phyloP scores from a whole-genome alignment of 352 stramenopile genomes.

The Globisporangium spinosum region DNA sequence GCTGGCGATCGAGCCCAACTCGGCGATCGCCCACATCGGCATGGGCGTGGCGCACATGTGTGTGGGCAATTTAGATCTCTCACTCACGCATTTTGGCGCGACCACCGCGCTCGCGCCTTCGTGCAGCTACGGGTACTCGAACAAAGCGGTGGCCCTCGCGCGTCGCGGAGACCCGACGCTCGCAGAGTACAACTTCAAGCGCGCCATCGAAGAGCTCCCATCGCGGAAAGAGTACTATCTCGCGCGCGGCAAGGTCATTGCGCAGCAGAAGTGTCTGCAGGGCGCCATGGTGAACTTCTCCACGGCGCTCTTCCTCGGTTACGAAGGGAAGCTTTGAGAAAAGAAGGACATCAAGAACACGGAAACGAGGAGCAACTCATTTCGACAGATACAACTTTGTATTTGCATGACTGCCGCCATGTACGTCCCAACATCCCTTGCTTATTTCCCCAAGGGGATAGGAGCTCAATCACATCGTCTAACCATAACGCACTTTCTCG shows the following conservation, averaged over 20 bases:
- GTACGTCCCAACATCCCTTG: neutral
- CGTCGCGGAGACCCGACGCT: slow-evolving; percentile 32
- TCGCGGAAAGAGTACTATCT: slow-evolving; percentile 71
- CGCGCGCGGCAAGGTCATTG: slow-evolving; percentile 59
- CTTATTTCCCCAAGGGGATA: neutral
- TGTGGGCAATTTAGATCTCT: slow-evolving; percentile 24
- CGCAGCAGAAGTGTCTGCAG: slow-evolving; percentile 67
- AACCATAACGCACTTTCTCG: slow-evolving; percentile 55
- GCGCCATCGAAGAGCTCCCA: slow-evolving; percentile 64
- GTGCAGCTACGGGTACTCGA: slow-evolving; percentile 67
- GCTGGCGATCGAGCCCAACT: slow-evolving; percentile 43
- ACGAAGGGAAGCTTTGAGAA: slow-evolving; percentile 63
- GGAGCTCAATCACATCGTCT: slow-evolving; percentile 7
- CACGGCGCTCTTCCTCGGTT: slow-evolving; percentile 64
- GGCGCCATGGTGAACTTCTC: slow-evolving; percentile 83
- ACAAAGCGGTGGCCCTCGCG: slow-evolving; percentile 55
- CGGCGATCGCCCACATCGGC: slow-evolving; percentile 62
- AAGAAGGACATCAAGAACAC: neutral
- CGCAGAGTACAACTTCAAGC: slow-evolving; percentile 53
- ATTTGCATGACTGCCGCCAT: neutral
- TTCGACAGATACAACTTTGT: neutral
- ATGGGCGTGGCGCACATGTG: slow-evolving; percentile 46
- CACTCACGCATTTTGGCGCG: slow-evolving; percentile 46
- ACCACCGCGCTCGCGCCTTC: slow-evolving; percentile 45
- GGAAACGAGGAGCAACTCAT: neutral